phyloP scores from a whole-genome alignment of 179 eudicot genomes.

The Beta lomatogona region DNA sequence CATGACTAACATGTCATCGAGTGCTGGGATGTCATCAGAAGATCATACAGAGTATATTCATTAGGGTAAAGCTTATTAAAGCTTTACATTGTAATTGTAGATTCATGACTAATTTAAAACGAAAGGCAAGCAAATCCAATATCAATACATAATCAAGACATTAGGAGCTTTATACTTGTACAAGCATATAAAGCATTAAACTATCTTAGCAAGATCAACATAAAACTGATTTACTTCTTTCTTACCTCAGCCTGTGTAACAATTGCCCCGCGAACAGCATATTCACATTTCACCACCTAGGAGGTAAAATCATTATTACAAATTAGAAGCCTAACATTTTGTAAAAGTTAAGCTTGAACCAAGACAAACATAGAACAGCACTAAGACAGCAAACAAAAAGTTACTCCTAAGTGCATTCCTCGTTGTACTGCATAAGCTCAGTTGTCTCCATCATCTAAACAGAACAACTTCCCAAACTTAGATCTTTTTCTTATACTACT shows the following conservation, averaged over 20 bases:
- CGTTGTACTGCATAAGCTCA: not conserved
- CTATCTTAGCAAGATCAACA: not conserved
- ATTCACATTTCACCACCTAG: constrained; percentile 88
- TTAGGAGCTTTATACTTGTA: not conserved
- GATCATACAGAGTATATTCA: not conserved
- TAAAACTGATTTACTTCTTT: not conserved
- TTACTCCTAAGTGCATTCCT: not conserved
- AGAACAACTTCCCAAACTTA: not conserved
- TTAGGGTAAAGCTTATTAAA: not conserved
- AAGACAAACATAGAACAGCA: not conserved
- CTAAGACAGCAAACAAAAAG: not conserved
- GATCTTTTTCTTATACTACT: not conserved
- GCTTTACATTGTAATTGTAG: not conserved
- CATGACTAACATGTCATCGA: not conserved
- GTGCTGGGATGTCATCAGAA: not conserved
- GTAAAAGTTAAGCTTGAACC: not conserved
- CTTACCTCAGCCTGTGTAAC: constrained; percentile 80
- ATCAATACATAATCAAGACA: not conserved
- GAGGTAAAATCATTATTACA: constrained; percentile 19
- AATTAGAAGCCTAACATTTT: not conserved
- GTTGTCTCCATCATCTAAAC: not conserved
- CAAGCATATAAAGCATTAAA: not conserved
- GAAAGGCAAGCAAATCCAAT: not conserved
- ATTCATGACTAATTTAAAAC: too few species aligned
- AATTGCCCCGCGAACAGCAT: constrained; percentile 98